phyloP scores from a whole-genome alignment of 2,329 filamentous ascomycete species.

The Leptographium procerum region DNA sequence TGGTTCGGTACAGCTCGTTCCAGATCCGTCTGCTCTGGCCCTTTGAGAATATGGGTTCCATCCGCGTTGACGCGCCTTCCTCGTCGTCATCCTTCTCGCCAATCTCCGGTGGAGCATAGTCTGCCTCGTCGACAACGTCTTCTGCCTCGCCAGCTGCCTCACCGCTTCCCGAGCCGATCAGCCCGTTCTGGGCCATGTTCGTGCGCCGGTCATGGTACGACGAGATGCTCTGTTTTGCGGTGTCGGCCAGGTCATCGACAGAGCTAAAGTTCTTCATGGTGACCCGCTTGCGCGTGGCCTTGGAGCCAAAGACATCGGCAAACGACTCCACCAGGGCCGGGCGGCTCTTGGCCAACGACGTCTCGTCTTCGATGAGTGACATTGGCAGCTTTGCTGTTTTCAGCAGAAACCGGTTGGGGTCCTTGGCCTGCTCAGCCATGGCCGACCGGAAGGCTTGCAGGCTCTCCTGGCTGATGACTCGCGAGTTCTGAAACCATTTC shows the following conservation, averaged over 20 bases:
- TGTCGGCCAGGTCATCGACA: constrained; percentile 70
- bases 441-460: constrained; percentile 65
- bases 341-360: constrained; percentile 53
- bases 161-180: constrained; percentile 32
- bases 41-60: constrained; percentile 84
- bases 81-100: constrained; percentile 17
- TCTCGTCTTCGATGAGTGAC: constrained; percentile 76
- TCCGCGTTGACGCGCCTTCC: constrained; percentile 37
- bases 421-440: constrained; percentile 77
- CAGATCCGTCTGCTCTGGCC: constrained; percentile 92
- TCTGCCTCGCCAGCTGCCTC: neutral
- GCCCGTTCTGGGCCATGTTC: constrained; percentile 55
- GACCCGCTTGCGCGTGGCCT: constrained; percentile 83
- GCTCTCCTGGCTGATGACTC: constrained; percentile 76
- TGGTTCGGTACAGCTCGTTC: constrained; percentile 74
- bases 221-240: constrained; percentile 71
- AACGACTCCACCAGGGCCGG: constrained; percentile 39
- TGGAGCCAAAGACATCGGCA: constrained; percentile 81
- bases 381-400: constrained; percentile 97
- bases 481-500: constrained; percentile 95
- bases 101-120: constrained; percentile 17
- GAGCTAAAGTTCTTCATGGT: constrained; percentile 56
- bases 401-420: constrained; percentile 89
- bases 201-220: constrained; percentile 62
- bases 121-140: constrained; percentile 29